Base-by-base conservation (phyloP, 352 stramenopile species). In the Phytophthora pinifolia region DNA sequence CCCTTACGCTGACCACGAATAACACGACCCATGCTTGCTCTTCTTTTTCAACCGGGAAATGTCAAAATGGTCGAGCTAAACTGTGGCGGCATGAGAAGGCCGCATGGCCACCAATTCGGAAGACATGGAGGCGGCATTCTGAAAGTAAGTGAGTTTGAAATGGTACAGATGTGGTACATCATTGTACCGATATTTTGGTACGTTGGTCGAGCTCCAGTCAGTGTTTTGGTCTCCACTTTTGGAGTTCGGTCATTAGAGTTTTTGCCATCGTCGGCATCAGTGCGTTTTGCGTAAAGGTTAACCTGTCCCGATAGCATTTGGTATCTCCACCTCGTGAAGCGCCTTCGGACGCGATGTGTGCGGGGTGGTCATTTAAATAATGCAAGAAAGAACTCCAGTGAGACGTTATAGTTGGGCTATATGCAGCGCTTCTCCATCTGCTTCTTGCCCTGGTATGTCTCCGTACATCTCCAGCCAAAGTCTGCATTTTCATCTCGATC, bases 1-100 rank as follows among this genome's bases (percentile, higher is more conserved):
- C 84, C 84, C 74, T 94, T 94, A 88, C 84, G 84, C 70, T 94
- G 84, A 65, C 79, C 84, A 83, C 81, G 81, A 75, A 94, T 92
- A 73, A 94, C 84, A 67, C 84, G 84, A 92, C 84, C 84, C 82
- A 94, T 94, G 38, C 50, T 67, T 71, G 56, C 67, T 76, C 54
- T 55, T 54, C 38, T 64, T 67, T 74, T 57, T 64, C 18, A 64
- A 62, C 65, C 68, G 64, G 76, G 72, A 84, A 90, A 89, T 89
- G 83, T 89, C 79, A 79, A 88, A 90, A 79, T 87, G 72, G 9
- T 18, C 35, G 7, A 18, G 4, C 6, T 2, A 25, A 39, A 22
- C 27, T 33, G 31, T 45, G 34, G 25, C n/a, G 15, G n/a, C 29
- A 13, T 4, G 5, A 13, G 38, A 12, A 25, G 22, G 66, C 32